These are phyloP conservation scores for Aurinia saxatilis DNA, from an alignment of 345 rosid genomes.

Conservation along the genomic window DNA sequence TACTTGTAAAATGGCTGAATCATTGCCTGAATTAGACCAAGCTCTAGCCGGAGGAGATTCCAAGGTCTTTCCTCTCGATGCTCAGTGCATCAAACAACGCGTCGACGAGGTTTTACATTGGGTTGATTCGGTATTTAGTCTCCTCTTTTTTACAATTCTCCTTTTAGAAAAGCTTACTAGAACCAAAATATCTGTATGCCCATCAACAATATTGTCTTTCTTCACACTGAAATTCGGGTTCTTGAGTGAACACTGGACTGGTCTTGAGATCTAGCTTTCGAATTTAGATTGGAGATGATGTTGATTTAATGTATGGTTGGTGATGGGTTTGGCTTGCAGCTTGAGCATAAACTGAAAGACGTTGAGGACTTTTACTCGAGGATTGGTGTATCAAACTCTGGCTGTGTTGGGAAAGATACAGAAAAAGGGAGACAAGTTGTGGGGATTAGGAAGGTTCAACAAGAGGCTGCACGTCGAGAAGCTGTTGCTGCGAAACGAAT, in stretches of 20 bases:
- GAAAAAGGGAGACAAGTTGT: conserved; percentile 48
- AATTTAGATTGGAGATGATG: not conserved
- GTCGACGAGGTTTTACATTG: conserved; percentile 50
- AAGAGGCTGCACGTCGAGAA: conserved; percentile 58
- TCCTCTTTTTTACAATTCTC: not conserved
- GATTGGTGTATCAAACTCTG: conserved; percentile 36
- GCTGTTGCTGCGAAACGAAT: conserved; percentile 83
- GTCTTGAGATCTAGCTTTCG: not conserved
- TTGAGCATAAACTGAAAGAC: conserved; percentile 60
- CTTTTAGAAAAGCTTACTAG: too few species aligned
- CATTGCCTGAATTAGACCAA: conserved; percentile 16
- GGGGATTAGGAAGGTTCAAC: conserved; percentile 60
- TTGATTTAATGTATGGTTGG: not conserved
- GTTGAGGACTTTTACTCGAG: conserved; percentile 57
- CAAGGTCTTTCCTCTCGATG: conserved; percentile 23
- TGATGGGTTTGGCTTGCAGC: conserved; percentile 32
- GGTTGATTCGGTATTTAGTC: conserved; percentile 52
- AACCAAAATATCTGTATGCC: too few species aligned
- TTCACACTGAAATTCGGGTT: too few species aligned
- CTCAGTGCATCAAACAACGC: conserved; percentile 32
- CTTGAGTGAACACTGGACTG: not conserved
- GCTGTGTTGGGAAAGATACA: conserved; percentile 43
- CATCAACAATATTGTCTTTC: too few species aligned
- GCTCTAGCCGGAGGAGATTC: conserved; percentile 22
- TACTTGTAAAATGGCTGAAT: conserved; percentile 26